Evolutionary conservation across 306 rosid genomes (phyloP), one percentile per base, ranked within the genome.

Genomic region (Dicorynia guianensis): DNA sequence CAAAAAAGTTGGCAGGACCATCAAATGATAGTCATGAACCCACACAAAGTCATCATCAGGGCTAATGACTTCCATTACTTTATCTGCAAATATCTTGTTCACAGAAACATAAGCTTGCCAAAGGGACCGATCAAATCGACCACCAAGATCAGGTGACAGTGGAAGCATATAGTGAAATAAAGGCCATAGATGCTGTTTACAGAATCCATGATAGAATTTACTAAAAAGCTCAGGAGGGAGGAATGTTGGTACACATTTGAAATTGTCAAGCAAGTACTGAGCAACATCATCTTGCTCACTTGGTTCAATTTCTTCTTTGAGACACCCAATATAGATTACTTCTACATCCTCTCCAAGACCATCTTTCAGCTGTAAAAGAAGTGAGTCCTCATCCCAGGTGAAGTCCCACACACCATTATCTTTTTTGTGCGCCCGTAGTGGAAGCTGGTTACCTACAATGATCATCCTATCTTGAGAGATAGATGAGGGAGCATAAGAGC

Each of bases 131-230:
- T 87, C 87, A 39, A 87, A 87, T 48, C 91, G 71, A 4, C 87
- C 91, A 17, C 91, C 89, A 48, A 85, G 89, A 71, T 85, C 87
- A 1, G 89, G 87, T 4, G 87, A 85, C 6, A 87, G 49, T 35
- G 91, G 91, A 71, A 85, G 89, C 91, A 87, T 85, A 80, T 87
- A 87, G 65, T 87, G 91, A 78, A 87, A 87, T 56, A 87, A 50
- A 20, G 91, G 89, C 91, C 91, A 85, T 33, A 87, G 58, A 64
- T 87, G 84, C 62, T 87, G 91, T 68, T 87, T 87, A 66, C 91
- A 87, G 78, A 87, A 87, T 35, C 89, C 91, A 79, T 85, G 91
- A 71, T 87, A 87, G 79, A 87, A 87, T 59, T 85, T 87, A 55
- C 66, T 85, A 69, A 85, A 87, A 35, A 85, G 87, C 14, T 80